Evolutionary conservation across 192 early-diverging fungal species (phyloP), one percentile per base, ranked within the genome.

Genomic region (Gryganskiella cystojenkinii): DNA sequence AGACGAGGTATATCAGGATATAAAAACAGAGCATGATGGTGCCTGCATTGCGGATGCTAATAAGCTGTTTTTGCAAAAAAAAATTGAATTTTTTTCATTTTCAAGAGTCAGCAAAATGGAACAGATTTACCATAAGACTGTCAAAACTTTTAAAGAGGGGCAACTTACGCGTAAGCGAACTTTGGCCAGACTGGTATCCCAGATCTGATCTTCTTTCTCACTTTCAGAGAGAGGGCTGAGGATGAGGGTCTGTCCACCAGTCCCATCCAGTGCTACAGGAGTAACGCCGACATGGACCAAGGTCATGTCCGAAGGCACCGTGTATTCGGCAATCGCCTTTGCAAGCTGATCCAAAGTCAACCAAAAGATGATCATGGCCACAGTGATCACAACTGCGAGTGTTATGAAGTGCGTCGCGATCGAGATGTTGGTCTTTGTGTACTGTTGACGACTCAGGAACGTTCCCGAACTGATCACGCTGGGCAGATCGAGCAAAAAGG

Each of bases 381-480:
- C 37, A 15, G 63, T 30, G 33, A 78, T 49, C 35, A 78, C 74
- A 4, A 40, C 66, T 20, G 53, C 74, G 20, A 78, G 46, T 20
- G 74, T 78, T 54, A 49, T 51, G 56, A 69, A 78, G 35, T 78
- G 74, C 1, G 68, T 47, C 3, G 74, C 74, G 17, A 78, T 78
- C 30, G 74, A 65, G 33, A 64, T 69, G 27, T 78, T 78, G 45
- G 74, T 57, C 37, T 60, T 69, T 24, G 67, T 69, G 42, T 78
- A 78, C 30, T 78, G 35, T n/a, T 51, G 31, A 17, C 58, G 65
- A 6, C 66, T 67, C 17, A 78, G 74, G 60, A 78, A 78, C 13
- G 74, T 78, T 6, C 74, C 74, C 8, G 74, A 78, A 61, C 74
- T 78, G 67, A 78, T 78, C 10, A 78, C 74, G 43, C 74, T 78